Percentiles rank a stretch among this genome's conserved stretches.
These are phyloP conservation scores for Zymoseptoria ardabiliae DNA, from an alignment of 2,329 filamentous ascomycete genomes.

Conservation along the genomic window DNA sequence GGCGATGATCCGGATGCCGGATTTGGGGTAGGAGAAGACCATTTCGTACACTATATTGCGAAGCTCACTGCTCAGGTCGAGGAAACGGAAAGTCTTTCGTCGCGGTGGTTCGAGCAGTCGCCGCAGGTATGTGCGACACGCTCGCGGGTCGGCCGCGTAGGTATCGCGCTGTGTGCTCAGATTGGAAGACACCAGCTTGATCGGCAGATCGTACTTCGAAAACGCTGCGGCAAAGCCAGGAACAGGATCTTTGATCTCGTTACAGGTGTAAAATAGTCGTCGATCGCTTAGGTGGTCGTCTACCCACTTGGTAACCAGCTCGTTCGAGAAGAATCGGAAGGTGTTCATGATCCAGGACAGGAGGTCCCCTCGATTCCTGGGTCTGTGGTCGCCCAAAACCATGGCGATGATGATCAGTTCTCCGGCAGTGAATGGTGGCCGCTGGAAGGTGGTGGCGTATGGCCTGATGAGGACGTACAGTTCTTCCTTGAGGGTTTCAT, in stretches of 20 bases:
- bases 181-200: neutral
- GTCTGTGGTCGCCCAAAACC: neutral
- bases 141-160: neutral
- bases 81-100: neutral
- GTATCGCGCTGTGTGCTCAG: neutral
- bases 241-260: neutral
- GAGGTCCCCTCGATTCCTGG: neutral
- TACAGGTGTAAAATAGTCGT: neutral
- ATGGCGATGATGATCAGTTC: conserved; percentile 8
- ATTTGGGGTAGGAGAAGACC: neutral
- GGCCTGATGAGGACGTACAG: neutral
- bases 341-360: neutral
- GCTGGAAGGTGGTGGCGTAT: neutral
- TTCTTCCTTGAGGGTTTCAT: neutral
- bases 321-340: neutral
- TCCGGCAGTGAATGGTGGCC: conserved; percentile 1
- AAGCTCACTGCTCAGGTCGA: neutral
- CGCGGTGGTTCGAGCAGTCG: neutral
- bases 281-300: neutral
- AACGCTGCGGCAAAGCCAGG: neutral
- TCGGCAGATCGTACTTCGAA: neutral
- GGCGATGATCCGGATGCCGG: neutral
- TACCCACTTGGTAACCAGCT: neutral
- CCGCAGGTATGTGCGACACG: neutral
- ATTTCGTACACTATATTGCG: neutral